Evolutionary conservation across 2,329 filamentous ascomycete species (phyloP).

Genomic region (Paraphoma sp.): DNA sequence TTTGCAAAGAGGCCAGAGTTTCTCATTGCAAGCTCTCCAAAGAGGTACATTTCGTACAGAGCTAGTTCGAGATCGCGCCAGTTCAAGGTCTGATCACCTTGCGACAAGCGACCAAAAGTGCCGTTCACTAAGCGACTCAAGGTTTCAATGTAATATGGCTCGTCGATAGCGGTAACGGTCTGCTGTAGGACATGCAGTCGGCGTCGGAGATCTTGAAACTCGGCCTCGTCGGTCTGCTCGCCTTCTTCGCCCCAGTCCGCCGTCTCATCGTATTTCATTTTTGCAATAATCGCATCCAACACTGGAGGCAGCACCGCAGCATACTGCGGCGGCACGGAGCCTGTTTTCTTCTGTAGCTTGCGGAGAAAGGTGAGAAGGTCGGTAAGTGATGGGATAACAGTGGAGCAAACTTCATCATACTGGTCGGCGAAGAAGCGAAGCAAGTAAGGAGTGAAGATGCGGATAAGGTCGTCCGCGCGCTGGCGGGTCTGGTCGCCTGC

Average conservation of each 20-base stretch:
- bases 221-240: conserved; percentile 93
- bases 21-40: conserved; percentile 91
- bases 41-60: conserved; percentile 92
- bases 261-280: conserved; percentile 98
- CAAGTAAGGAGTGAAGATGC: conserved; percentile 83
- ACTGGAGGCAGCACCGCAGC: conserved; percentile 85
- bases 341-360: conserved; percentile 70
- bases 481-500: conserved; percentile 69
- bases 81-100: conserved; percentile 75
- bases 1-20: conserved; percentile 88
- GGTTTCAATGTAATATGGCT: conserved; percentile 85
- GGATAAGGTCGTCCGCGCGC: conserved; percentile 81
- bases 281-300: conserved; percentile 87
- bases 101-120: conserved; percentile 81
- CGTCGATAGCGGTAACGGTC: conserved; percentile 87
- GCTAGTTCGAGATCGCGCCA: conserved; percentile 96
- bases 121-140: conserved; percentile 86
- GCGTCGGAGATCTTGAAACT: conserved; percentile 94
- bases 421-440: conserved; percentile 97
- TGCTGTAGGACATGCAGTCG: conserved; percentile 90
- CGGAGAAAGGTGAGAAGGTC: conserved; percentile 91
- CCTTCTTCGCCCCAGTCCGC: conserved; percentile 92
- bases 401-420: conserved; percentile 97
- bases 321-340: conserved; percentile 74
- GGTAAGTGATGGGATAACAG: conserved; percentile 89